Conservation (phyloP, 2,329 filamentous ascomycete species). For the Fusarium globosum region DNA sequence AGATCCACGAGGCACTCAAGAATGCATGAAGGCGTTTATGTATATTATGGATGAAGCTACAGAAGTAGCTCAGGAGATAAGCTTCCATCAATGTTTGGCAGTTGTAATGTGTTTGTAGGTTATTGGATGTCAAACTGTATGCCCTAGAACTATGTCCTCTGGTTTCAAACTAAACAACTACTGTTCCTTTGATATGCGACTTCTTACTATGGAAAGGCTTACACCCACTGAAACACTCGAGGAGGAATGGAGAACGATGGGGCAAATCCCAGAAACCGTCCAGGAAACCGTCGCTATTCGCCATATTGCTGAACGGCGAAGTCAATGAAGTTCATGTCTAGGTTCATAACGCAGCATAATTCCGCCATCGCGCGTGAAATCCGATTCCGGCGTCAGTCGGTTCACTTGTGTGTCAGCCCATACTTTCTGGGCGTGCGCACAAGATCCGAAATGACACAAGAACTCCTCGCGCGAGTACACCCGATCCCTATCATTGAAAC, state of each 20-base stretch:
- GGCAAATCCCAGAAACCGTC: rapidly evolving
- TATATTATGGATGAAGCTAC: background rate
- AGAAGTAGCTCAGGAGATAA: background rate
- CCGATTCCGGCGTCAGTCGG: background rate
- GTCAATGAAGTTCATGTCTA: constrained; percentile 1
- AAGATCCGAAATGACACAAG: constrained; percentile 4
- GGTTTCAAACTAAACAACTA: background rate
- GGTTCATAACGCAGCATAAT: background rate
- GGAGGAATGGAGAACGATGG: background rate
- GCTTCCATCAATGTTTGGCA: background rate
- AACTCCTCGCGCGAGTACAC: constrained; percentile 6
- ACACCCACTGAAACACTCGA: no score
- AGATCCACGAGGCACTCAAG: constrained; percentile 51
- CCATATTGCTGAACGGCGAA: rapidly evolving
- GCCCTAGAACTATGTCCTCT: background rate
- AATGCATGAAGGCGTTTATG: background rate
- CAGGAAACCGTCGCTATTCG: no score
- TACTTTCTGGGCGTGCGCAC: background rate
- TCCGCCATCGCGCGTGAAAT: constrained; percentile 2
- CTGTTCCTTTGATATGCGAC: background rate
- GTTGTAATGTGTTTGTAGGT: background rate
- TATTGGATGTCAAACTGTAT: no score
- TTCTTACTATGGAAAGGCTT: no score
- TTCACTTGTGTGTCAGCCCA: background rate
- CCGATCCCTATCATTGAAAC: constrained; percentile 15